Base-by-base conservation (phyloP, 495 filamentous ascomycete genomes). In the Niebla homalea region DNA sequence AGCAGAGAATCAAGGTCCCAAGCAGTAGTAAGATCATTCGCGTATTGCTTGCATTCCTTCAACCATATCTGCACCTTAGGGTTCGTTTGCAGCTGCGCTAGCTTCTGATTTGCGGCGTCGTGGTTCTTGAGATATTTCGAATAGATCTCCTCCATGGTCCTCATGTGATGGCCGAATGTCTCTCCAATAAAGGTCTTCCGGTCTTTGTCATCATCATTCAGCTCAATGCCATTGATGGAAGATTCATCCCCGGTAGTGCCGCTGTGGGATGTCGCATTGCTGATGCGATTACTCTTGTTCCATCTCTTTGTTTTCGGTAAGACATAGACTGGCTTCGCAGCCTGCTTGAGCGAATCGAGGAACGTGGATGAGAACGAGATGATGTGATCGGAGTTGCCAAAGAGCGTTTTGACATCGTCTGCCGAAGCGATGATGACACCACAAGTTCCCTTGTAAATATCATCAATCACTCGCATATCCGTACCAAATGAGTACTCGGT, bases 391-490 rank as follows among this genome's bases (percentile, higher is more conserved):
- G 84, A 87, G 58, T 97, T 98, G 44, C 83, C 79, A 61, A 98
- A 98, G 18, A 98, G 76, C 15, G 81, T 73, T 62, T 86, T 92
- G 51, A 92, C 79, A 50, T 94, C 93, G 41, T 89, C 83, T 16
- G 72, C 62, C 22, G 83, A 85, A n/a, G 96, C 74, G 46, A 85
- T 77, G 18, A 87, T 76, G 16, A 87, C 81, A 53, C 84, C 83
- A 0, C 87, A 87, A 0, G 92, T 96, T n/a, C 84, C 87, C 64
- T 89, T 93, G 70, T 96, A 98, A 40, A 97, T 95, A 58, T 95
- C 87, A 59, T 93, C 85, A 5, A 93, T 81, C 36, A 98, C 87
- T 57, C 85, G 94, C 87, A 98, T 90, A 65, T 98, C 92, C 53
- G 83, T 75, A 41, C 87, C 75, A 63, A 89, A 97, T 15, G 78